Percentiles rank a stretch among this genome's conserved stretches.
Conservation (phyloP, 495 filamentous ascomycete genomes). For the Tetracladium setigerum region DNA sequence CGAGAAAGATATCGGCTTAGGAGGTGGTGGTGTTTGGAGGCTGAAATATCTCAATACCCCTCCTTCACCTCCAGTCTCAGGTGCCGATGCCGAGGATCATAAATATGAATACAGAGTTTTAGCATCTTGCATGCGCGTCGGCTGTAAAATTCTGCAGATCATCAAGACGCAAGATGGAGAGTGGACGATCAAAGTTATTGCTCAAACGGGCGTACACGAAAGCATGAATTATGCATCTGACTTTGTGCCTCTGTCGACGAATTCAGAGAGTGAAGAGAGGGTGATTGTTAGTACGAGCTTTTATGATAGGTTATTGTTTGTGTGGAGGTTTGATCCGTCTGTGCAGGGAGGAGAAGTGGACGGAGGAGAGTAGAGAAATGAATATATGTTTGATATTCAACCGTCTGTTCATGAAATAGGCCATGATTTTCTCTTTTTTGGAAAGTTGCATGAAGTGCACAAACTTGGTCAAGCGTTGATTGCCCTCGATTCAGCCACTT, state of each 20-base stretch:
- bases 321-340: slow-evolving; percentile 53
- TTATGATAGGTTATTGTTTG: slow-evolving; percentile 72
- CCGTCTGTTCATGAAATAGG: too few relatives aligned
- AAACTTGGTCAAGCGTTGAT: too few relatives aligned
- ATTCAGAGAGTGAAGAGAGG: slow-evolving; percentile 5
- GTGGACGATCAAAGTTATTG: slow-evolving; percentile 62
- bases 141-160: slow-evolving; percentile 60
- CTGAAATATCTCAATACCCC: slow-evolving; percentile 50
- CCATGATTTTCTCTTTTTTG: too few relatives aligned
- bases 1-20: slow-evolving; percentile 52
- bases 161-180: slow-evolving; percentile 23
- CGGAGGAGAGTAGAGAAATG: too few relatives aligned
- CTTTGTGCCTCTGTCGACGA: slow-evolving; percentile 26
- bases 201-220: slow-evolving; percentile 75
- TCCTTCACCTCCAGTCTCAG: neutral
- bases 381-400: too few relatives aligned
- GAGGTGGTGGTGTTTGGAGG: slow-evolving; percentile 79
- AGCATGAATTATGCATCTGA: slow-evolving; percentile 96
- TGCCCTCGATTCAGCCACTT: too few relatives aligned
- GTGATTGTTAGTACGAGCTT: slow-evolving; percentile 77
- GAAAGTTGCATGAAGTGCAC: too few relatives aligned
- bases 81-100: slow-evolving; percentile 3
- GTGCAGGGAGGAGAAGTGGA: neutral
- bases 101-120: slow-evolving; percentile 49
- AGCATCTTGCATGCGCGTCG: slow-evolving; percentile 92